These are phyloP conservation scores for Hyphodiscus sp. DNA, from an alignment of 2,329 filamentous ascomycete species.

Conservation along the genomic window DNA sequence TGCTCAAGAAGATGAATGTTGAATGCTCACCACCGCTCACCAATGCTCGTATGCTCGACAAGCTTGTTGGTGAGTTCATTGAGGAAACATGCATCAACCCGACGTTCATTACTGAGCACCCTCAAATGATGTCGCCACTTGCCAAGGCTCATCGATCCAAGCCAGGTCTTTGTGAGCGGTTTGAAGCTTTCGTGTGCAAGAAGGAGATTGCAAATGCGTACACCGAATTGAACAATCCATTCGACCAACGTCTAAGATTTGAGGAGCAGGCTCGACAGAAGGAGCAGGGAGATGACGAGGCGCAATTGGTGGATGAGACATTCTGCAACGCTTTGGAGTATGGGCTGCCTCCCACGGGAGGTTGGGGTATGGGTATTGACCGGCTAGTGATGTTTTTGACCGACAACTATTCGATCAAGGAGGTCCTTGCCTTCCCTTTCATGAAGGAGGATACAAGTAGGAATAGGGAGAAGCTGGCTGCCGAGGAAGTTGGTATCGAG, in stretches of 20 bases:
- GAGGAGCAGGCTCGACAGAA: conserved; percentile 96
- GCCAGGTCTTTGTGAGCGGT: conserved; percentile 87
- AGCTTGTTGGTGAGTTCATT: conserved; percentile 88
- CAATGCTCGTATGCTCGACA: conserved; percentile 94
- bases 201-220: conserved; percentile 95
- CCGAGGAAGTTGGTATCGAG: conserved; percentile 55
- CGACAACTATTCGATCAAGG: conserved; percentile 91
- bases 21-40: conserved; percentile 87
- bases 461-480: conserved; percentile 45
- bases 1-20: conserved; percentile 85
- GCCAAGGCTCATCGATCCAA: conserved; percentile 87
- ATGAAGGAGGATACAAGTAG: conserved; percentile 76
- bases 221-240: conserved; percentile 96
- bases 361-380: conserved; percentile 95
- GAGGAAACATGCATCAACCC: conserved; percentile 92
- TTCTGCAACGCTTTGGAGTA: conserved; percentile 89
- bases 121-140: conserved; percentile 85
- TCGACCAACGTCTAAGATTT: conserved; percentile 85
- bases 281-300: conserved; percentile 94
- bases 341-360: conserved; percentile 86
- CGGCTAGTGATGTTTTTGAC: conserved; percentile 93
- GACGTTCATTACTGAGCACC: conserved; percentile 83
- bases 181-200: conserved; percentile 95
- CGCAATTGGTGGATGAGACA: conserved; percentile 91
- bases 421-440: conserved; percentile 93